Evolutionary conservation across 306 rosid genomes (phyloP).

Genomic region (Begonia masoniana): DNA sequence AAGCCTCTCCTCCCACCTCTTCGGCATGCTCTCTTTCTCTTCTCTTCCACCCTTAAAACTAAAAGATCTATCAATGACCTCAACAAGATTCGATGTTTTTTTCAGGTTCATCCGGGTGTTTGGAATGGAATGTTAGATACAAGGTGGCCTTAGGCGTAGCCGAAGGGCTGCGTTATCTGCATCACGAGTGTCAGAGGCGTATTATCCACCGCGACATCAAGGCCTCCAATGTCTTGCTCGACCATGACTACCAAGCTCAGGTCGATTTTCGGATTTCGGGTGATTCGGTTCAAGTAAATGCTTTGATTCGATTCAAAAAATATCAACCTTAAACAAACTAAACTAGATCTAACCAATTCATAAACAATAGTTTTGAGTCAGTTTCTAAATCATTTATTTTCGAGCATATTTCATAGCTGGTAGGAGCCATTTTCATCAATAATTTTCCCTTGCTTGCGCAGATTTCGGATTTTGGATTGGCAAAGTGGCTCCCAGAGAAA

Average conservation of each 20-base stretch:
- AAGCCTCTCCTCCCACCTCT: slow-evolving; percentile 75
- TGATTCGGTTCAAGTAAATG: too few species aligned
- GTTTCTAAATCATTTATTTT: too few species aligned
- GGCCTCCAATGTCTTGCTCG: slow-evolving; percentile 80
- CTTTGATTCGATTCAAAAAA: too few species aligned
- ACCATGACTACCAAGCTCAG: slow-evolving; percentile 60
- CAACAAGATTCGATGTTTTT: background rate
- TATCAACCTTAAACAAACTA: too few species aligned
- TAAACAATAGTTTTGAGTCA: too few species aligned
- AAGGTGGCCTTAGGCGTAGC: slow-evolving; percentile 80
- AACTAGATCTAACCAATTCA: too few species aligned
- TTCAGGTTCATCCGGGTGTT: slow-evolving; percentile 38
- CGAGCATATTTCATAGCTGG: too few species aligned
- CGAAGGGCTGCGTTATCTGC: slow-evolving; percentile 70
- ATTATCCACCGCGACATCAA: slow-evolving; percentile 91
- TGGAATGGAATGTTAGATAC: slow-evolving; percentile 69
- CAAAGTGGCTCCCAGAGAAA: slow-evolving; percentile 91
- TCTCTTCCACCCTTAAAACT: background rate
- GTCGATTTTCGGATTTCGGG: slow-evolving; percentile 14
- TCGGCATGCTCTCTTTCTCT: slow-evolving; percentile 25
- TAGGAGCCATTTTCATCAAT: background rate
- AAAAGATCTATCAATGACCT: background rate
- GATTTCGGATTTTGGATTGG: slow-evolving; percentile 96
- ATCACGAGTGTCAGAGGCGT: slow-evolving; percentile 70
- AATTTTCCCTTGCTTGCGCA: slow-evolving; percentile 5